Conservation (phyloP, 78 protist species). For the Planoprotostelium fungivorum region DNA sequence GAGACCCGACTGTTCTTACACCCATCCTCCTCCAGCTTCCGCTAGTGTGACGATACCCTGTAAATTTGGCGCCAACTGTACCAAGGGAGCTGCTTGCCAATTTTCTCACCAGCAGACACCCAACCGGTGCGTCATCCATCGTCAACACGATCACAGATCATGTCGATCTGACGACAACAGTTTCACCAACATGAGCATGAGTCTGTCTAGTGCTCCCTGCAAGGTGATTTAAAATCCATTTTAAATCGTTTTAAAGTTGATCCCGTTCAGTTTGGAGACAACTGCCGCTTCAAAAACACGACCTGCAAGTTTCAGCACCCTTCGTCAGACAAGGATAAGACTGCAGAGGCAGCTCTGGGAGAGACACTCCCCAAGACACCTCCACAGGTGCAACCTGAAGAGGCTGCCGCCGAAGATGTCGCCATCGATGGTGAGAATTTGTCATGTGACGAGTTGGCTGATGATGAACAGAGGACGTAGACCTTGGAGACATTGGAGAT, state of each 20-base stretch:
- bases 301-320: background rate
- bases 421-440: too few species aligned
- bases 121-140: background rate
- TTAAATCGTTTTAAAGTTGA: background rate
- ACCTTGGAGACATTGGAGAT: too few species aligned
- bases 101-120: background rate
- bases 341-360: background rate
- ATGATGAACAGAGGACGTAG: too few species aligned
- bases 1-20: background rate
- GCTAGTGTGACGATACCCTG: background rate
- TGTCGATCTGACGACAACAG: background rate
- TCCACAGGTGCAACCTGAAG: background rate
- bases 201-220: background rate
- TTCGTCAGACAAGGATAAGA: background rate
- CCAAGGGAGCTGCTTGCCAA: background rate
- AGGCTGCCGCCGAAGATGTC: background rate
- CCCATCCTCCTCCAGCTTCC: background rate
- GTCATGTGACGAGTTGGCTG: too few species aligned
- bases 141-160: too few species aligned
- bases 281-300: background rate
- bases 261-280: background rate
- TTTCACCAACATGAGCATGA: background rate
- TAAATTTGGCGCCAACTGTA: background rate
- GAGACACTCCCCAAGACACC: background rate
- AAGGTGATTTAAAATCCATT: background rate